These are phyloP conservation scores for Geotrichum australiense DNA, from an alignment of 1,139 yeast species.

Conservation along the genomic window DNA sequence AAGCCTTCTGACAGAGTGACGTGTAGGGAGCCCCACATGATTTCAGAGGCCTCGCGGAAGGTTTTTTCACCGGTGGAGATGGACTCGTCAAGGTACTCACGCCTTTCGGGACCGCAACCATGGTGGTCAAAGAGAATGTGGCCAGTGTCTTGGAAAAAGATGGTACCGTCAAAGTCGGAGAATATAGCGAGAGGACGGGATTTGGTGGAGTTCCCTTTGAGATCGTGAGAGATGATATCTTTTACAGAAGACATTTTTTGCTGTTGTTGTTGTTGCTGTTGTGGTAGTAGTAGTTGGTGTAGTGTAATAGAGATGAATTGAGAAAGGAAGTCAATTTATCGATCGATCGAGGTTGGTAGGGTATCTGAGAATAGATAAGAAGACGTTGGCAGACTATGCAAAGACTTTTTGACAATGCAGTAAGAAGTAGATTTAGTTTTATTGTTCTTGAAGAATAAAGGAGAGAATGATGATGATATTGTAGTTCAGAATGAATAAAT, in stretches of 20 bases:
- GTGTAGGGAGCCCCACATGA: slow-evolving; percentile 40
- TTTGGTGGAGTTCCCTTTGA: slow-evolving; percentile 16
- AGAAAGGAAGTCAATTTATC: no score
- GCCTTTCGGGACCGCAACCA: slow-evolving; percentile 39
- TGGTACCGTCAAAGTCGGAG: slow-evolving; percentile 42
- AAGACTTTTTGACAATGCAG: no score
- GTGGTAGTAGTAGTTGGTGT: no score
- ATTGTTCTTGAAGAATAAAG: no score
- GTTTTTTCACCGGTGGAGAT: slow-evolving; percentile 34
- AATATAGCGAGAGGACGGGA: slow-evolving; percentile 34
- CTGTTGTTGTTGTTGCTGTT: no score
- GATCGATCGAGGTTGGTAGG: no score
- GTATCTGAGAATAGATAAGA: no score
- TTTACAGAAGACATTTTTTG: neutral
- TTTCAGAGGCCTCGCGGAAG: slow-evolving; percentile 40
- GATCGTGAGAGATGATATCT: slow-evolving; percentile 12
- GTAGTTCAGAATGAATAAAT: no score
- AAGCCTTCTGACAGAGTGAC: slow-evolving; percentile 48
- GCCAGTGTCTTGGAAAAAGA: slow-evolving; percentile 42
- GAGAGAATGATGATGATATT: no score
- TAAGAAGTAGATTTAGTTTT: no score
- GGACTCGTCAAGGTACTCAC: slow-evolving; percentile 35
- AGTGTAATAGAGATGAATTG: no score
- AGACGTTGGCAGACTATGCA: no score
- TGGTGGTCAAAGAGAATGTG: slow-evolving; percentile 40